Base-by-base conservation (phyloP, 805 yeast genomes). In the Candida tallmaniae region DNA sequence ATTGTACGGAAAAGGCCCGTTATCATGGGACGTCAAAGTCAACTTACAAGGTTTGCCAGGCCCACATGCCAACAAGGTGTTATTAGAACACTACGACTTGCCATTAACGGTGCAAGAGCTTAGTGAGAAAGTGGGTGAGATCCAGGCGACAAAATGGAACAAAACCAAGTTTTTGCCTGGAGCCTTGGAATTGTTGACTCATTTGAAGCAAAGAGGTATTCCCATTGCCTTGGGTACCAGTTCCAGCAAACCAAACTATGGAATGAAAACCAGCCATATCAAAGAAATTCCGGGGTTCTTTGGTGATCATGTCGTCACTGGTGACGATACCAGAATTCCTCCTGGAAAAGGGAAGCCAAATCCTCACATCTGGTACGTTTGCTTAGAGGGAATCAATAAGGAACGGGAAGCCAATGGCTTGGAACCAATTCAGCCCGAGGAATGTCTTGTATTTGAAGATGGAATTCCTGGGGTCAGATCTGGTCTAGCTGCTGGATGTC, bases 211-310 rank as follows among this genome's bases (percentile, higher is more conserved):
- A 1, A 65, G 66, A 8, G 56, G 67, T 2, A 57, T 90, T 18
- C 97, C 97, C 5, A 74, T 89, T 44, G 97, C 95, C 1, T 68
- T 93, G 34, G 96, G 97, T 10, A 89, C 97, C 2, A 84, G 96
- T 2, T 85, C 96, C 1, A 72, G 74, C 44, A 60, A 51, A 24
- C 52, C 55, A 27, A 86, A 83, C 48, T 88, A 62, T 52, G 56
- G 67, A n/a, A 62, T 74, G 38, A 93, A 93, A 56, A 89, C 97
- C 0, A 65, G 55, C 5, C 90, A 85, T 52, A 65, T 88, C 31
- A 56, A 62, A 15, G 60, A 73, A n/a, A 77, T 79, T 1, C 84
- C 86, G 46, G 70, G 71, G 2, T 52, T 72, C 21, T 93, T 93
- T 51, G 67, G 69, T 10, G 58, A 57, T 5, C 84, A 80, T 44